These are phyloP conservation scores for Saccharomycopsis sp. DNA, from an alignment of 805 yeast genomes.

Conservation along the genomic window DNA sequence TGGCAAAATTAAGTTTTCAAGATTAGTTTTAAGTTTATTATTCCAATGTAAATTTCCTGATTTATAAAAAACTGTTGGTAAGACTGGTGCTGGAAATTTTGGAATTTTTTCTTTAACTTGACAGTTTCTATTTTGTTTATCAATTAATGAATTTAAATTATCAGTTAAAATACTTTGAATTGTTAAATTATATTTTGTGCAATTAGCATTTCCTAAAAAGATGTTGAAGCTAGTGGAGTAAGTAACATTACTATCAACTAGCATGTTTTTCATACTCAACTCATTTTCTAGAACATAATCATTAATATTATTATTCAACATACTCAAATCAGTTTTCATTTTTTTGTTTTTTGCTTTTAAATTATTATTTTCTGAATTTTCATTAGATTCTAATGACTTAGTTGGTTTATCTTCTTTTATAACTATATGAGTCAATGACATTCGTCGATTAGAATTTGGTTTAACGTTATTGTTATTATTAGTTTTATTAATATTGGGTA, in stretches of 20 bases:
- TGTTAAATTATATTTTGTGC: conserved; percentile 9
- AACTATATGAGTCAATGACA: conserved; percentile 7
- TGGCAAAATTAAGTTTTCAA: conserved; percentile 1
- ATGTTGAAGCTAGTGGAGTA: conserved; percentile 4
- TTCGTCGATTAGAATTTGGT: conserved; percentile 1
- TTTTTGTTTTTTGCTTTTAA: neutral
- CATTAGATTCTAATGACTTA: neutral
- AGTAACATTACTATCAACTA: conserved; percentile 8
- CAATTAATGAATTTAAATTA: neutral
- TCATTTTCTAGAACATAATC: conserved; percentile 11
- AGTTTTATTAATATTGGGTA: neutral
- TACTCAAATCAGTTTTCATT: neutral
- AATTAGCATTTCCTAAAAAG: conserved; percentile 7
- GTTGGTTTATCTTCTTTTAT: neutral
- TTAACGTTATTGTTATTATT: neutral
- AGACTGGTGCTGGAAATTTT: conserved; percentile 1
- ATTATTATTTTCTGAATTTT: neutral
- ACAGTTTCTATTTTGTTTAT: neutral
- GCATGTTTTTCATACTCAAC: conserved; percentile 2
- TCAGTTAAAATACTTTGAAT: conserved; percentile 6
- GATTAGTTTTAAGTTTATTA: neutral
- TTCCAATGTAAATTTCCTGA: conserved; percentile 10
- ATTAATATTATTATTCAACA: neutral
- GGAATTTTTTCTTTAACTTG: too few species aligned
- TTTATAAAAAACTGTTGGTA: conserved; percentile 7